Conservation (phyloP, 1,284 basidiomycete genomes). For the Pseudozyma pruni region DNA sequence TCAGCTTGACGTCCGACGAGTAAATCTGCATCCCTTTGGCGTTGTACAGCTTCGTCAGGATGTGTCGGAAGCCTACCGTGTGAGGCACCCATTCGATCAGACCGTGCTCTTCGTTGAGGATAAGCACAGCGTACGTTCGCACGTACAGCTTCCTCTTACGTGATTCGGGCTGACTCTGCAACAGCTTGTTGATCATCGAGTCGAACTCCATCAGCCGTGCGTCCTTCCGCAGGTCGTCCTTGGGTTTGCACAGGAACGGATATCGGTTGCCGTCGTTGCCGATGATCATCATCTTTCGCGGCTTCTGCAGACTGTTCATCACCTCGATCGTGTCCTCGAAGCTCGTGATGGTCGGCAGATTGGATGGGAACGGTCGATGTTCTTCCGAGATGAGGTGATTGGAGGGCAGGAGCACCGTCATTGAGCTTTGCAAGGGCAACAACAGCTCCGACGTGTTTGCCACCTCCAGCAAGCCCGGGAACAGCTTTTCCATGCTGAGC, state of each 20-base stretch:
- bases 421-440: constrained; percentile 89
- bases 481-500: constrained; percentile 53
- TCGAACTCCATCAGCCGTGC: constrained; percentile 98
- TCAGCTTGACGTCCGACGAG: constrained; percentile 72
- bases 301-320: constrained; percentile 92
- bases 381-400: constrained; percentile 70
- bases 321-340: constrained; percentile 83
- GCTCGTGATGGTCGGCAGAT: constrained; percentile 78
- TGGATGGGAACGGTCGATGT: constrained; percentile 84
- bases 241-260: constrained; percentile 95
- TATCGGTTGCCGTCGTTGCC: constrained; percentile 87
- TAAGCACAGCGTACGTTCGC: constrained; percentile 90
- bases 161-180: constrained; percentile 90
- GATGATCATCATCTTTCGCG: constrained; percentile 87
- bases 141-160: constrained; percentile 70
- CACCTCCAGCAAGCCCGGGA: constrained; percentile 52
- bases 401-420: constrained; percentile 82
- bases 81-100: constrained; percentile 99
- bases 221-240: constrained; percentile 97
- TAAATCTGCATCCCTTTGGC: constrained; percentile 62
- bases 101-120: constrained; percentile 95
- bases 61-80: constrained; percentile 83
- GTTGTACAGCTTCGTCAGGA: constrained; percentile 81
- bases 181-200: constrained; percentile 95
- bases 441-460: constrained; percentile 53